These are phyloP conservation scores for Boletus subparvulus DNA, from an alignment of 768 basidiomycete genomes.

Conservation along the genomic window DNA sequence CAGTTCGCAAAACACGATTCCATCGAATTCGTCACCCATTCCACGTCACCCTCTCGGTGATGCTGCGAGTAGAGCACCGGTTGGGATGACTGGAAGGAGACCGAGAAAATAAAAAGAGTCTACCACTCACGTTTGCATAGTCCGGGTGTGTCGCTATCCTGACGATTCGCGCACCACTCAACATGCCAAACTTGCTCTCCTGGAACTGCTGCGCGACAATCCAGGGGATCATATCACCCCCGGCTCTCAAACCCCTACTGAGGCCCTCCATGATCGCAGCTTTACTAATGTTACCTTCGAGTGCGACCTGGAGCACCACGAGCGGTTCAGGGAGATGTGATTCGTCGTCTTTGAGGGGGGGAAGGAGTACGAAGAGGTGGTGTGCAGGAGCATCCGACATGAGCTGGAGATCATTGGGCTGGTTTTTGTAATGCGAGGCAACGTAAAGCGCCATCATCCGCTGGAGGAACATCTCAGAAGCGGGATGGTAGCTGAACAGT, in stretches of 20 bases:
- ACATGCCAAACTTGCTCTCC: conserved; percentile 87
- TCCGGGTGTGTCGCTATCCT: conserved; percentile 96
- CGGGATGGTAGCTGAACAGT: conserved; percentile 94
- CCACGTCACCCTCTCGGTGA: not conserved
- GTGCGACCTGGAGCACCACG: conserved; percentile 91
- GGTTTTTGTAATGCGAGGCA: conserved; percentile 98
- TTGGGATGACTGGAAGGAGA: not conserved
- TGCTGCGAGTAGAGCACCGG: not conserved
- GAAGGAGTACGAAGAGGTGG: conserved; percentile 92
- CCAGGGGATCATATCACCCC: conserved; percentile 99
- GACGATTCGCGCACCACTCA: conserved; percentile 90
- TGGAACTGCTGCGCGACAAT: conserved; percentile 92
- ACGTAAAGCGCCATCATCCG: conserved; percentile 99
- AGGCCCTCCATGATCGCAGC: conserved; percentile 84
- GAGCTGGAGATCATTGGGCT: conserved; percentile 97
- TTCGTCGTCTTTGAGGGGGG: conserved; percentile 88
- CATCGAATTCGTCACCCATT: not conserved
- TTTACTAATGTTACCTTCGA: conserved; percentile 91
- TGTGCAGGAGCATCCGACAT: conserved; percentile 97
- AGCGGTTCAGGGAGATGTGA: conserved; percentile 91
- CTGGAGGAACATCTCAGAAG: conserved; percentile 96
- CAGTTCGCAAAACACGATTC: not conserved
- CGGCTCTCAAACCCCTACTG: conserved; percentile 77
- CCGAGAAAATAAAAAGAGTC: not conserved
- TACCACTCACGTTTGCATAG: conserved; percentile 72